Evolutionary conservation across 805 yeast genomes (phyloP).

Genomic region (Yarrowia bubula): DNA sequence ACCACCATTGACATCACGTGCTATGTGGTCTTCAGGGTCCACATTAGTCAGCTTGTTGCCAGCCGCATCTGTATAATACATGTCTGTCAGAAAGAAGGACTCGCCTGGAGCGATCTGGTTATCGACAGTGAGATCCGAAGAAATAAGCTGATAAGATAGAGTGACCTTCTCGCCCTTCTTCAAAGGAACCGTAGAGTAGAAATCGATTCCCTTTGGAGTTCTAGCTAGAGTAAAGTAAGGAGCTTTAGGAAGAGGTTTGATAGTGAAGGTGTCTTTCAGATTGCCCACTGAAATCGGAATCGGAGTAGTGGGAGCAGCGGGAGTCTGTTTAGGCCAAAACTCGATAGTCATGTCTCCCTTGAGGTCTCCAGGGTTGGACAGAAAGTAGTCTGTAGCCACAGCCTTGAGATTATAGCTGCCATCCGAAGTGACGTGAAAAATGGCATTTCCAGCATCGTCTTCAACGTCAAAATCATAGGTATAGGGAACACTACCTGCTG

Average conservation of each 20-base stretch:
- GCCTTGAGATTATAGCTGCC: background rate
- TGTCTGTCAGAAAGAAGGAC: background rate
- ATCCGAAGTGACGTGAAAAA: background rate
- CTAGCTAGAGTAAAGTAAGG: background rate
- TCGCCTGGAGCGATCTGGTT: background rate
- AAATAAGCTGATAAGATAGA: background rate
- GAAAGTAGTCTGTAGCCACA: background rate
- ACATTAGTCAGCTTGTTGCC: no score
- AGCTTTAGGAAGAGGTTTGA: background rate
- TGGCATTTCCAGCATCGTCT: background rate
- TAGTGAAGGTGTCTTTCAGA: background rate
- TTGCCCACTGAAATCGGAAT: background rate
- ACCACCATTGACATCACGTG: no score
- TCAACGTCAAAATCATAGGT: background rate
- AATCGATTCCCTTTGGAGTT: background rate
- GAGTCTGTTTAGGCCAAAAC: background rate
- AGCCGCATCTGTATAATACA: background rate
- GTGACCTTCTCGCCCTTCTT: no score
- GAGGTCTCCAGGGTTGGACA: background rate
- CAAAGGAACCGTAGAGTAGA: no score
- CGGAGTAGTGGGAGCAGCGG: background rate
- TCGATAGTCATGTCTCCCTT: background rate
- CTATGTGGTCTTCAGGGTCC: no score
- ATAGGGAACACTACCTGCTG: no score
- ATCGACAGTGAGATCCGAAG: background rate